phyloP scores from a whole-genome alignment of 1,284 basidiomycete species.

The Leccinum pachyderme region DNA sequence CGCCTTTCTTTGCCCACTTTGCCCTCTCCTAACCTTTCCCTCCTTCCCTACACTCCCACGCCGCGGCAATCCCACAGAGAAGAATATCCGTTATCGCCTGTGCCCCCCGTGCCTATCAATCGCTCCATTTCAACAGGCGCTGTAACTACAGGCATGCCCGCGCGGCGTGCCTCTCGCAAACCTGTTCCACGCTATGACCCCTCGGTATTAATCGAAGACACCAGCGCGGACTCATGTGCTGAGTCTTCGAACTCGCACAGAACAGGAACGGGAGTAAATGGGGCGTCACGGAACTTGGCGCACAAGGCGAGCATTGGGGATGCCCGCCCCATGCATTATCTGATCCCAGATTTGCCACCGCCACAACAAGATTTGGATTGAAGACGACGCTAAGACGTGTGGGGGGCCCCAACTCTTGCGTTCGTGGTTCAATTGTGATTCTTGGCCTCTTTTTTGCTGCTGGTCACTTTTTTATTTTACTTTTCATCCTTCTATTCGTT shows the following conservation, averaged over 20 bases:
- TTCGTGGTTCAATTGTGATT: background rate
- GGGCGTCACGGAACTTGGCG: conserved; percentile 24
- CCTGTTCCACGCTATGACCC: conserved; percentile 46
- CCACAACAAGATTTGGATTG: conserved; percentile 26
- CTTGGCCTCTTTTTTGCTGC: background rate
- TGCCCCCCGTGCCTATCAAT: conserved; percentile 19
- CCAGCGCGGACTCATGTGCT: conserved; percentile 20
- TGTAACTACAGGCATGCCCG: conserved; percentile 5
- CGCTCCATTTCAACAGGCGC: conserved; percentile 25
- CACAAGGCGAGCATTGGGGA: conserved; percentile 24
- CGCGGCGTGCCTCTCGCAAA: conserved; percentile 39
- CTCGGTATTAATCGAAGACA: conserved; percentile 23
- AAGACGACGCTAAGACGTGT: background rate
- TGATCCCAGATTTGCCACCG: conserved; percentile 43
- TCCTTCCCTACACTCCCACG: conserved; percentile 13
- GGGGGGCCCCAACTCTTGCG: background rate
- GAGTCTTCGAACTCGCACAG: conserved; percentile 33
- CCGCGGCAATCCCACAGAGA: conserved; percentile 11
- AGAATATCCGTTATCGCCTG: conserved; percentile 26
- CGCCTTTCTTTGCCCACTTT: conserved; percentile 31
- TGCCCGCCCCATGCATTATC: conserved; percentile 34
- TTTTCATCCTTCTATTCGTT: background rate
- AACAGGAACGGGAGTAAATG: conserved; percentile 13
- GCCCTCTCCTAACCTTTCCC: conserved; percentile 20
- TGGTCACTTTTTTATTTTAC: background rate